A percentile compares a stretch with the other conserved stretches of the same genome.
Evolutionary conservation across 805 yeast species (phyloP).

Genomic region (Soucietia sequanensis): DNA sequence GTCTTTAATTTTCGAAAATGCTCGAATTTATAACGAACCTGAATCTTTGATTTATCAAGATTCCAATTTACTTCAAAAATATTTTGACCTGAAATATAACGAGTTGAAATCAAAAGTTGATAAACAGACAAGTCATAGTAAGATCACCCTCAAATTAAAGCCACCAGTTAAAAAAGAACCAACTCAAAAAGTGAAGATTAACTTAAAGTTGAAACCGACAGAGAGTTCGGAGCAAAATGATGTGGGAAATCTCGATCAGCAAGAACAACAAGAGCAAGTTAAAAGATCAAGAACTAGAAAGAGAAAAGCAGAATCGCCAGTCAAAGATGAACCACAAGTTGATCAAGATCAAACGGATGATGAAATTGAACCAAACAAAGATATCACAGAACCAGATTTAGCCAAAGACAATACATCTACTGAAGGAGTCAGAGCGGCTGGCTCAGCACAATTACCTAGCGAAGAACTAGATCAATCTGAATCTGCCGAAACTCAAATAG

Average conservation of each 20-base stretch:
- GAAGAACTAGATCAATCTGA: constrained; percentile 8
- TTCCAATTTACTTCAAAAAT: constrained; percentile 57
- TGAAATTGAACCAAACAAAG: constrained; percentile 8
- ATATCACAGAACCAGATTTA: too few species aligned
- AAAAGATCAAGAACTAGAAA: constrained; percentile 16
- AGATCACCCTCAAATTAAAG: constrained; percentile 27
- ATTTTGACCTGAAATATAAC: constrained; percentile 43
- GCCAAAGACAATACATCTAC: constrained; percentile 1
- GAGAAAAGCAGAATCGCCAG: constrained; percentile 16
- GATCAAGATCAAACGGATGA: constrained; percentile 7
- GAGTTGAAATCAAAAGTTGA: constrained; percentile 25
- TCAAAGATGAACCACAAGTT: constrained; percentile 9
- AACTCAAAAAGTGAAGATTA: constrained; percentile 25
- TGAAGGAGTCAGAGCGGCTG: neutral
- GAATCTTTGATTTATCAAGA: constrained; percentile 70
- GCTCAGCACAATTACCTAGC: neutral
- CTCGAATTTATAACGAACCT: constrained; percentile 74
- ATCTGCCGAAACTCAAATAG: constrained; percentile 5
- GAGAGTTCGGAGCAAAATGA: too few species aligned
- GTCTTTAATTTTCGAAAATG: constrained; percentile 70
- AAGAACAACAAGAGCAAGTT: constrained; percentile 12
- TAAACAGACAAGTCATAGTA: constrained; percentile 9
- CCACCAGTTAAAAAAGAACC: constrained; percentile 18
- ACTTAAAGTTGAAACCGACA: constrained; percentile 19
- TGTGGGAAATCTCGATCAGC: too few species aligned